Evolutionary conservation across 345 rosid genomes (phyloP).

Genomic region (Populus euphratica): DNA sequence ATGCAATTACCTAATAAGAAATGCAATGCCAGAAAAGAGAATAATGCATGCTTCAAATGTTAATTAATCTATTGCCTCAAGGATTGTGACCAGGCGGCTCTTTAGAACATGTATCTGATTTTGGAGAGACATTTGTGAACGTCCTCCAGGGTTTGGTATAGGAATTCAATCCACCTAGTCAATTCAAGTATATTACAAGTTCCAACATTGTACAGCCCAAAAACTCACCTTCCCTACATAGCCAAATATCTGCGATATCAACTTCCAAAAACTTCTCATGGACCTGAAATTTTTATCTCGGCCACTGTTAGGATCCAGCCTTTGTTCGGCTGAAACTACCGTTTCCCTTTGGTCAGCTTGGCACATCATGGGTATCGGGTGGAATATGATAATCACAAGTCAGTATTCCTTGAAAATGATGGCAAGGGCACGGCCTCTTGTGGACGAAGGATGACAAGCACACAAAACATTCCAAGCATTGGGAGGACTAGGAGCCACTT

Average conservation of each 20-base stretch:
- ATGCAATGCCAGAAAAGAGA: background rate
- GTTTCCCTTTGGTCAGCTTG: background rate
- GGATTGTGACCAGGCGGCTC: background rate
- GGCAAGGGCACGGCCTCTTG: slow-evolving; percentile 92
- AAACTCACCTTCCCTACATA: slow-evolving; percentile 1
- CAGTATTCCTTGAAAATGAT: slow-evolving; percentile 83
- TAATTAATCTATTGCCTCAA: slow-evolving; percentile 2
- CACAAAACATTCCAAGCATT: slow-evolving; percentile 91
- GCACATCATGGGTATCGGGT: background rate
- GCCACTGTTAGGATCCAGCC: slow-evolving; percentile 2
- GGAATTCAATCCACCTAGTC: background rate
- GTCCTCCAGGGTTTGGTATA: background rate
- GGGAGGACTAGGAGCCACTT: slow-evolving; percentile 98
- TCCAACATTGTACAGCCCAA: slow-evolving; percentile 15
- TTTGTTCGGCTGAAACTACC: slow-evolving; percentile 1
- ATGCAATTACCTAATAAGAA: background rate
- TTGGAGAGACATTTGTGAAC: background rate
- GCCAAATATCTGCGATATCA: background rate
- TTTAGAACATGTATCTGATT: background rate
- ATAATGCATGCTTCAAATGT: background rate
- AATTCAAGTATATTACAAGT: slow-evolving; percentile 34
- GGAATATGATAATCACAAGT: slow-evolving; percentile 36
- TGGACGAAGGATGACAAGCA: slow-evolving; percentile 84
- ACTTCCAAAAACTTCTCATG: background rate
- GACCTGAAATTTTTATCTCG: background rate